Evolutionary conservation across 2,329 filamentous ascomycete species (phyloP), one percentile per base, ranked within the genome.

Genomic region (Nectriaceae sp.): DNA sequence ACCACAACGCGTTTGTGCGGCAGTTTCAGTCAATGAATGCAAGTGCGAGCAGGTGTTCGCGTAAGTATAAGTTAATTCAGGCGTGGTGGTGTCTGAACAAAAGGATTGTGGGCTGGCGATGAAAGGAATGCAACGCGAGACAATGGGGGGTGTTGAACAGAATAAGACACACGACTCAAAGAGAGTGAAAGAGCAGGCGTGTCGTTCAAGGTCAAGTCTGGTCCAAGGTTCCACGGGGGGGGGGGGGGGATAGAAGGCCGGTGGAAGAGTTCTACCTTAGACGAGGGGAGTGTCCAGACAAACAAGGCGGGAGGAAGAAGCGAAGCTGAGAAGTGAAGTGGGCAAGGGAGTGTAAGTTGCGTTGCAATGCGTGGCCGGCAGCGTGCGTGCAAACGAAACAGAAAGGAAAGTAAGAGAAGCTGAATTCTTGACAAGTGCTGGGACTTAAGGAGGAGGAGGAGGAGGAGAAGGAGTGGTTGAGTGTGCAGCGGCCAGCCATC

Each of bases 31-130:
- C n/a, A n/a, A n/a, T n/a, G n/a, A n/a, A n/a, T n/a, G n/a, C n/a
- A n/a, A n/a, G n/a, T 20, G 24, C 31, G 37, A 22, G 26, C 41
- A 38, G 43, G 42, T 46, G 33, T 40, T 21, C 35, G 39, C 37
- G 41, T 39, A 21, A 26, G 36, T 11, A 15, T 20, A 18, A 18
- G 39, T 16, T 33, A 41, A 20, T 21, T 26, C 31, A 46, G 47
- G 38, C 31, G 50, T 48, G 43, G 53, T 52, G 56, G 46, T 46
- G 52, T 41, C 31, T 45, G 29, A 22, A 43, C 42, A 51, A 47
- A 61, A 56, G 46, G 56, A 61, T 49, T 49, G 58, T 61, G 47
- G 38, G 50, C n/a, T 41, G 42, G 44, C 31, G 10, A 33, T 42
- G 46, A 26, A 53, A 56, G 42, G 55, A 60, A 51, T 49, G 57